Evolutionary conservation across 768 basidiomycete genomes (phyloP).

Genomic region (Amanita exitialis): DNA sequence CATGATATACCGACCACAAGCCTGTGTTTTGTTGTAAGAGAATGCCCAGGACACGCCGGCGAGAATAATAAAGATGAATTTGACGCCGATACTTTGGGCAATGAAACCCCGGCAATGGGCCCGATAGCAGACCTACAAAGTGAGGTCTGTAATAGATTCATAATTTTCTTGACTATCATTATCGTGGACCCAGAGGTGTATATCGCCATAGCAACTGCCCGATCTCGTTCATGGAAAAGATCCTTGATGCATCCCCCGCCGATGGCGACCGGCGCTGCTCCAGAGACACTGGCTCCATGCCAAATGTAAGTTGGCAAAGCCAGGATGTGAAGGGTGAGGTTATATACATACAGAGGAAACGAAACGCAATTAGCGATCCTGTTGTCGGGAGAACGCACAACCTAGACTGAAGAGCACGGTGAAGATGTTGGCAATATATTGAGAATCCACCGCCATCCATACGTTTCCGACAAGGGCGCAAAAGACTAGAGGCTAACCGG

Average conservation of each 20-base stretch:
- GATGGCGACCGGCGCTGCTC: conserved; percentile 52
- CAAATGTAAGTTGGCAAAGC: background rate
- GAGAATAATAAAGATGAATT: conserved; percentile 51
- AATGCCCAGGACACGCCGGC: conserved; percentile 17
- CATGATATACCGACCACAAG: conserved; percentile 32
- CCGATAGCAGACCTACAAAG: conserved; percentile 38
- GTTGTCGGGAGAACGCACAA: conserved; percentile 59
- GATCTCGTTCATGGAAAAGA: conserved; percentile 46
- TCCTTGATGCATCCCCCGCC: conserved; percentile 65
- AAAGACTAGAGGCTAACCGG: conserved; percentile 40
- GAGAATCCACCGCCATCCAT: conserved; percentile 61
- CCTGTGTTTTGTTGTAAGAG: conserved; percentile 13
- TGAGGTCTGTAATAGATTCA: background rate
- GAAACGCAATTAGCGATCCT: conserved; percentile 48
- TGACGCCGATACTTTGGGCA: conserved; percentile 43
- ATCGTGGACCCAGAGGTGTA: conserved; percentile 45
- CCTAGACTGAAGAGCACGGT: conserved; percentile 57
- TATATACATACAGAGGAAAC: conserved; percentile 49
- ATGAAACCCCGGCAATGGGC: conserved; percentile 63
- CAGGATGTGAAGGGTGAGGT: background rate
- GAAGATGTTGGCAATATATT: conserved; percentile 57
- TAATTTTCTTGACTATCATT: background rate
- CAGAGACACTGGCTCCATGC: conserved; percentile 47
- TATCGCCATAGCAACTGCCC: conserved; percentile 57
- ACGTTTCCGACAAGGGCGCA: conserved; percentile 66